Evolutionary conservation across 441 rosid genomes (phyloP).

Genomic region (Populus hybrid): DNA sequence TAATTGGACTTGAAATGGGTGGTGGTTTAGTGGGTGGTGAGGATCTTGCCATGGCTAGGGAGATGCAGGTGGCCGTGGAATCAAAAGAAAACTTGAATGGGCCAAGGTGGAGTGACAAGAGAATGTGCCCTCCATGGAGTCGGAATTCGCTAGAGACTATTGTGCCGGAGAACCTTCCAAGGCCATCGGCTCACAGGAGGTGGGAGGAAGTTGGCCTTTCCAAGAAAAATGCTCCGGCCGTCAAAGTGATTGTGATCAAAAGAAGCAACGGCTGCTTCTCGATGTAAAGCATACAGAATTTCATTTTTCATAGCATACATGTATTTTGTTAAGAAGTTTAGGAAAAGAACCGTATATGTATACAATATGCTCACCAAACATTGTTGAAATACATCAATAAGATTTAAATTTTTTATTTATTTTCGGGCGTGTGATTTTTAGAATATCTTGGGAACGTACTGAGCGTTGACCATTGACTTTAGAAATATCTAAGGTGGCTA

Average conservation of each 20-base stretch:
- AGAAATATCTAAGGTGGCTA: not conserved
- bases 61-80: not conserved
- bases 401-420: too few relatives aligned
- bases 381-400: too few relatives aligned
- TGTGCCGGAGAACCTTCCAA: conserved; percentile 75
- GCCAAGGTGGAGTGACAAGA: conserved; percentile 59
- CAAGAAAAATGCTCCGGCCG: conserved; percentile 22
- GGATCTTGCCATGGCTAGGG: conserved; percentile 10
- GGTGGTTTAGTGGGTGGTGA: not conserved
- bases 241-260: conserved; percentile 3
- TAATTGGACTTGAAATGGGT: conserved; percentile 26
- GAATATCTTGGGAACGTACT: not conserved
- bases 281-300: conserved; percentile 12
- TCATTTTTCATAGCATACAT: too few relatives aligned
- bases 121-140: conserved; percentile 60
- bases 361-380: too few relatives aligned
- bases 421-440: too few relatives aligned
- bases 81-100: not conserved
- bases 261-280: conserved; percentile 40
- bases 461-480: not conserved
- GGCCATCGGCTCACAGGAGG: conserved; percentile 46
- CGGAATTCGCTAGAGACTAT: conserved; percentile 54
- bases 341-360: too few relatives aligned
- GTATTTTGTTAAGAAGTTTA: too few relatives aligned
- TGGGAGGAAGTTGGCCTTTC: conserved; percentile 33